Evolutionary conservation across 805 yeast species (phyloP).

Genomic region (Metschnikowia anglica): DNA sequence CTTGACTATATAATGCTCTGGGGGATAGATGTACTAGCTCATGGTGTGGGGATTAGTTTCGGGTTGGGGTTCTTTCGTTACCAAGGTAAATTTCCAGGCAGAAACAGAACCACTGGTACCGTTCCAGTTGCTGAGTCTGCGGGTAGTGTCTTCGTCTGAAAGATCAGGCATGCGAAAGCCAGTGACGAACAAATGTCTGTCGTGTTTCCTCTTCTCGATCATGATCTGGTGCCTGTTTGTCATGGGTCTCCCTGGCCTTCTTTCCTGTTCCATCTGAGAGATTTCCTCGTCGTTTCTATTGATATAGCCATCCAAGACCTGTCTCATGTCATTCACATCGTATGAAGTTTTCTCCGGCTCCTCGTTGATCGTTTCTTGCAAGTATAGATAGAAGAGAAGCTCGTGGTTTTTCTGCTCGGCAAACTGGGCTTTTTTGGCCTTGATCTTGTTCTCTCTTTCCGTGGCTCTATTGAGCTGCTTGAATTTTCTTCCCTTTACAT

Average conservation of each 20-base stretch:
- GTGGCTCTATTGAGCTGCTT: conserved; percentile 85
- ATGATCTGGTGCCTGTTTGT: conserved; percentile 65
- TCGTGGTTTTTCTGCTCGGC: conserved; percentile 61
- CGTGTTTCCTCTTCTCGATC: conserved; percentile 61
- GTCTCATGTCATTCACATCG: conserved; percentile 56
- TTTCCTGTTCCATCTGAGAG: conserved; percentile 52
- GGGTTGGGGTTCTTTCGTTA: conserved; percentile 26
- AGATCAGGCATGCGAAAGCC: conserved; percentile 78
- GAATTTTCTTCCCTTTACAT: conserved; percentile 88
- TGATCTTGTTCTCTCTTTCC: conserved; percentile 72
- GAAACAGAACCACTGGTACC: conserved; percentile 78
- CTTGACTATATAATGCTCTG: no score
- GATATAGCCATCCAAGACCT: conserved; percentile 60
- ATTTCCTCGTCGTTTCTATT: conserved; percentile 76
- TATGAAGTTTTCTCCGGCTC: conserved; percentile 35
- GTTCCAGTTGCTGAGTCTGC: conserved; percentile 68
- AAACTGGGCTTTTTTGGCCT: conserved; percentile 54
- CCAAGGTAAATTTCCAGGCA: conserved; percentile 50
- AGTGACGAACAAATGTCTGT: conserved; percentile 56
- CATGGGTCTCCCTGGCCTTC: conserved; percentile 90
- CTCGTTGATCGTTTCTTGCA: conserved; percentile 49
- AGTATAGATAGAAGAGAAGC: conserved; percentile 53
- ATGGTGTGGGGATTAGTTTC: conserved; percentile 8
- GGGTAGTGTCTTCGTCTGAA: conserved; percentile 57
- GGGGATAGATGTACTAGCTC: conserved; percentile 7